Evolutionary conservation across 2,329 filamentous ascomycete species (phyloP), one percentile per base, ranked within the genome.

Genomic region (Paraconiothyrium brasiliense): DNA sequence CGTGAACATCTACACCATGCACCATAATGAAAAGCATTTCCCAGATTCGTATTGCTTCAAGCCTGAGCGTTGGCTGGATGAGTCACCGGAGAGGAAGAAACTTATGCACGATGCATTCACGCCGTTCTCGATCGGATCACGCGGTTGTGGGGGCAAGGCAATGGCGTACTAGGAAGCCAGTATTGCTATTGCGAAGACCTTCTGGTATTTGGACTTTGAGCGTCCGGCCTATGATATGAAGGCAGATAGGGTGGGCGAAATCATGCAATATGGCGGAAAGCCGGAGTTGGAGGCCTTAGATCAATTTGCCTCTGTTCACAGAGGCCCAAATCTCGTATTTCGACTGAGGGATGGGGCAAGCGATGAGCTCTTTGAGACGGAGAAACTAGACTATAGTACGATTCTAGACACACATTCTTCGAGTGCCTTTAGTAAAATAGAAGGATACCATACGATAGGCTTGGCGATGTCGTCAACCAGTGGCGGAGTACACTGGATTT

Each of bases 401-500:
- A 14, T 14, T 6, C 35, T 10, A 6, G 35, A 37, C 2, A 4
- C 11, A 14, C 35, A 37, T 4, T 37, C 14, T 37, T 37, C 1
- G 2, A 11, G 10, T 37, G 3, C 35, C 0, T 84, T 2, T 30
- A 6, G 27, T 30, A 30, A 6, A 30, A 30, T 4, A 30, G 27
- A 30, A 30, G 27, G 27, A 30, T 30, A 30, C 27, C 20, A 20
- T 20, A 20, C 20, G 20, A 20, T 20, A 20, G 20, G 20, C 20
- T 20, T 20, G 80, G 80, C 4, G 79, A 82, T 66, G 69, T 84
- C 13, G 81, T 84, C 47, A 84, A 85, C 64, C 65, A 67, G 6
- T 84, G 68, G 60, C 65, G 81, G 62, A 67, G 72, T n/a, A 67
- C 72, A 0, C 70, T 84, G 6, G 79, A 78, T 49, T 65, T 85